Evolutionary conservation across 2,329 filamentous ascomycete genomes (phyloP).

Genomic region (Colletotrichum simmondsii): DNA sequence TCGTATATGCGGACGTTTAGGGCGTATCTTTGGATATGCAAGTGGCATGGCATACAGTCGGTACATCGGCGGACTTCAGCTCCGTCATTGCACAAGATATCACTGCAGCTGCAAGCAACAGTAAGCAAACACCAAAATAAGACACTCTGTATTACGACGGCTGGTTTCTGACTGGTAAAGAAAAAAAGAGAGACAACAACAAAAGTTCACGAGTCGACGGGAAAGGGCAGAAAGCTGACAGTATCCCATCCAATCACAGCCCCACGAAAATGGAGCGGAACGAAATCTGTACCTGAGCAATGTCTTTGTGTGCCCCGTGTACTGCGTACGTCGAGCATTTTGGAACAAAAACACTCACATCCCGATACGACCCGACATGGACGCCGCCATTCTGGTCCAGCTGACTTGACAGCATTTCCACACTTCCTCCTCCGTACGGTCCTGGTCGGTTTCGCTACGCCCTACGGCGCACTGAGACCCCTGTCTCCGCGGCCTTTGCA

Average conservation of each 20-base stretch:
- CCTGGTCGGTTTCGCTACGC: too few species aligned
- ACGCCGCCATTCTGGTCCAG: slow-evolving; percentile 25
- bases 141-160: background rate
- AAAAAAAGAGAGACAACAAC: background rate
- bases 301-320: background rate
- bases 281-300: background rate
- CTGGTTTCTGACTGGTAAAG: background rate
- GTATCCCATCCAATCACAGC: slow-evolving; percentile 4
- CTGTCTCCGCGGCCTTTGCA: slow-evolving; percentile 13
- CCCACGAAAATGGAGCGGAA: slow-evolving; percentile 28
- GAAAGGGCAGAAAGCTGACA: background rate
- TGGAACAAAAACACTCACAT: background rate
- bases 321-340: background rate
- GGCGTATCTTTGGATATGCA: background rate
- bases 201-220: background rate
- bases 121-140: background rate
- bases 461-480: background rate
- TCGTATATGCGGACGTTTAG: background rate
- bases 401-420: background rate
- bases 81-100: background rate
- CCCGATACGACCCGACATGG: slow-evolving; percentile 24
- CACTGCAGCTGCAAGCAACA: background rate
- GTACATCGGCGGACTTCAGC: background rate
- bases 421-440: too few species aligned
- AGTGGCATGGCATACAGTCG: background rate